Conservation (phyloP, 225 moss, liverwort and hornwort species). For the Anthoceros angustus region DNA sequence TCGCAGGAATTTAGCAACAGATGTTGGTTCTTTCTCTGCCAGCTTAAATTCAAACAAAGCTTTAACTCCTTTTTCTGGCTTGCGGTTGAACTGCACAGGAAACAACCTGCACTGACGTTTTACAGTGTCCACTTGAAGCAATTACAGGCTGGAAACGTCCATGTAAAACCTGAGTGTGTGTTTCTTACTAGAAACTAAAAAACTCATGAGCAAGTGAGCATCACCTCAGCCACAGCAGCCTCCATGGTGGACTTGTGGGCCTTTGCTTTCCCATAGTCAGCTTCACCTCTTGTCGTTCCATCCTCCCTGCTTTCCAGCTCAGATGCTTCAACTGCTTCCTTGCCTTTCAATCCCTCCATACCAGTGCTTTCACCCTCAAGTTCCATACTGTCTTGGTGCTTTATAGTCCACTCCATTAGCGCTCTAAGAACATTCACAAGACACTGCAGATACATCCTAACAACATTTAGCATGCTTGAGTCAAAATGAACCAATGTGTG, state of each 20-base stretch:
- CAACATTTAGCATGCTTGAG: too few species aligned
- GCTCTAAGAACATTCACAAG: constrained; percentile 80
- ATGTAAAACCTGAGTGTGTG: too few species aligned
- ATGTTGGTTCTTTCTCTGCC: constrained; percentile 58
- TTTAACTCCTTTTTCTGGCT: constrained; percentile 67
- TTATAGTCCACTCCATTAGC: constrained; percentile 63
- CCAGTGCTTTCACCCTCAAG: constrained; percentile 25
- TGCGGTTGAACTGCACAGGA: constrained; percentile 56
- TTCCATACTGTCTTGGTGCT: constrained; percentile 29
- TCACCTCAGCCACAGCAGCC: constrained; percentile 51
- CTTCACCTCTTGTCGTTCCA: background rate
- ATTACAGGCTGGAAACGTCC: background rate
- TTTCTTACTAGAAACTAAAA: too few species aligned
- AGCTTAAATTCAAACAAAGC: constrained; percentile 60
- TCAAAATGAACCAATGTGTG: too few species aligned
- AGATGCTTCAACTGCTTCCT: constrained; percentile 33
- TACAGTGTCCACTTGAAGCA: background rate
- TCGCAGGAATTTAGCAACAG: constrained; percentile 68
- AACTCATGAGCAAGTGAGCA: too few species aligned
- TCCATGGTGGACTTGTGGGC: constrained; percentile 82
- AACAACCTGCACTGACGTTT: background rate
- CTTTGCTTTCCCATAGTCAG: constrained; percentile 44
- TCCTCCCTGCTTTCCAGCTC: constrained; percentile 13
- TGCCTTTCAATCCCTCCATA: constrained; percentile 43
- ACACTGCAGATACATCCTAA: constrained; percentile 32